phyloP scores from a whole-genome alignment of 208 protist genomes.

The Crithidia mellificae region DNA sequence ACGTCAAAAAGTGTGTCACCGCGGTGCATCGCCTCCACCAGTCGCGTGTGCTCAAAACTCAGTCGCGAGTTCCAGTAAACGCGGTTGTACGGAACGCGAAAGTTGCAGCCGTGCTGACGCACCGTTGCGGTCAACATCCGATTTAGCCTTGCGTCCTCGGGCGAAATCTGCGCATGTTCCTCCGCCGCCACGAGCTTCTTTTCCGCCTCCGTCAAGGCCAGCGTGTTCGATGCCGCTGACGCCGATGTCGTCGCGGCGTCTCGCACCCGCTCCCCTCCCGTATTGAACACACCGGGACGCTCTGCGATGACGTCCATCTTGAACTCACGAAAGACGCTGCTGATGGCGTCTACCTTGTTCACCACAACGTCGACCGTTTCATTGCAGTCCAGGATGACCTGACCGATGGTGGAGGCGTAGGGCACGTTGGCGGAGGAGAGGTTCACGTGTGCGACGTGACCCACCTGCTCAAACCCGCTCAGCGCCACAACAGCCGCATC shows the following conservation, averaged over 20 bases:
- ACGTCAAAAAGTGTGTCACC: slow-evolving; percentile 93
- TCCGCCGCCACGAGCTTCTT: slow-evolving; percentile 23
- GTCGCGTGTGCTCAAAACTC: slow-evolving; percentile 92
- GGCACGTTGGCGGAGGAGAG: slow-evolving; percentile 90
- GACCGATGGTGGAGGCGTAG: slow-evolving; percentile 92
- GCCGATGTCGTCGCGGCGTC: neutral
- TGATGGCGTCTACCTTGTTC: slow-evolving; percentile 96
- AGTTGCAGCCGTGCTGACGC: slow-evolving; percentile 93
- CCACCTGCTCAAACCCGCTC: slow-evolving; percentile 89
- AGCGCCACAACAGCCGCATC: slow-evolving; percentile 40
- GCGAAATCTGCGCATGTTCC: neutral
- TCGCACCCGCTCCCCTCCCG: neutral
- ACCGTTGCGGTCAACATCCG: slow-evolving; percentile 67
- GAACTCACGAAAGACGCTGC: slow-evolving; percentile 96
- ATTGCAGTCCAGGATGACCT: slow-evolving; percentile 96
- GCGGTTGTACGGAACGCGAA: slow-evolving; percentile 95
- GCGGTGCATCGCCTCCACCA: slow-evolving; percentile 77
- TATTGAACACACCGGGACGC: slow-evolving; percentile 30
- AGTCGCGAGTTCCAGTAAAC: slow-evolving; percentile 99
- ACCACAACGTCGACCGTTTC: slow-evolving; percentile 94
- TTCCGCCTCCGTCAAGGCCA: slow-evolving; percentile 36
- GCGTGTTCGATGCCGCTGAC: too few species aligned
- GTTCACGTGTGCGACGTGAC: slow-evolving; percentile 98
- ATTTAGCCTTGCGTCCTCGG: slow-evolving; percentile 32
- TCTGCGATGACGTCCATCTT: slow-evolving; percentile 96